Evolutionary conservation across 208 protist genomes (phyloP).

Genomic region (Trypanosoma caninum): DNA sequence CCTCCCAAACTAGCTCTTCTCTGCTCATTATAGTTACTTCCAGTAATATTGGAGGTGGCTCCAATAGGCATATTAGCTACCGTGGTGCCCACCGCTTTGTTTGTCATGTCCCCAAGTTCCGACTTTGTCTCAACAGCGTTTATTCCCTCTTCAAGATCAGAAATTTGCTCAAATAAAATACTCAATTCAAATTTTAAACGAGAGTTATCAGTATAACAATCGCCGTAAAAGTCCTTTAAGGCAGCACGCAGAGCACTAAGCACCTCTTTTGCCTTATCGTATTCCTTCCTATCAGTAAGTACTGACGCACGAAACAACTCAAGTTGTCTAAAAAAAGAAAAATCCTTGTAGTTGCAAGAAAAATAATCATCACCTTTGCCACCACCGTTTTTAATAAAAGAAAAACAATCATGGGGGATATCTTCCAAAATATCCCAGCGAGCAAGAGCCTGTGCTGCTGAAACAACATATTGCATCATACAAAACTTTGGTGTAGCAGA

Average conservation of each 20-base stretch:
- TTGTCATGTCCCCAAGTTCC: background rate
- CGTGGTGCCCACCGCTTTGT: background rate
- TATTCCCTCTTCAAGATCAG: slow-evolving; percentile 84
- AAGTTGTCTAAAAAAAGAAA: slow-evolving; percentile 41
- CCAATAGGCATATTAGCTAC: background rate
- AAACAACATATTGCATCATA: slow-evolving; percentile 57
- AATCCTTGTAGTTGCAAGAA: slow-evolving; percentile 4
- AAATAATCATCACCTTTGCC: background rate
- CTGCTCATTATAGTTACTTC: background rate
- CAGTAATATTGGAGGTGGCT: background rate
- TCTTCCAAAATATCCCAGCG: slow-evolving; percentile 71
- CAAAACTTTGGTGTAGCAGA: too few relatives aligned
- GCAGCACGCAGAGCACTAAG: slow-evolving; percentile 44
- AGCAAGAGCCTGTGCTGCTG: slow-evolving; percentile 67
- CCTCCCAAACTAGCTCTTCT: background rate
- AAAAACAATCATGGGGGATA: slow-evolving; percentile 15
- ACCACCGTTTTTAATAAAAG: background rate
- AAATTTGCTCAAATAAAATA: slow-evolving; percentile 78
- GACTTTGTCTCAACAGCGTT: slow-evolving; percentile 53
- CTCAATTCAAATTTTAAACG: slow-evolving; percentile 72
- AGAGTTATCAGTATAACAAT: slow-evolving; percentile 70
- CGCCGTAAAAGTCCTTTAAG: slow-evolving; percentile 58
- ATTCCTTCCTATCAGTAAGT: slow-evolving; percentile 43
- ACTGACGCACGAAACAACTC: slow-evolving; percentile 61
- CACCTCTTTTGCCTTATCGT: slow-evolving; percentile 53